Base-by-base conservation (phyloP, 192 early-diverging fungal species). In the Geranomyces variabilis region DNA sequence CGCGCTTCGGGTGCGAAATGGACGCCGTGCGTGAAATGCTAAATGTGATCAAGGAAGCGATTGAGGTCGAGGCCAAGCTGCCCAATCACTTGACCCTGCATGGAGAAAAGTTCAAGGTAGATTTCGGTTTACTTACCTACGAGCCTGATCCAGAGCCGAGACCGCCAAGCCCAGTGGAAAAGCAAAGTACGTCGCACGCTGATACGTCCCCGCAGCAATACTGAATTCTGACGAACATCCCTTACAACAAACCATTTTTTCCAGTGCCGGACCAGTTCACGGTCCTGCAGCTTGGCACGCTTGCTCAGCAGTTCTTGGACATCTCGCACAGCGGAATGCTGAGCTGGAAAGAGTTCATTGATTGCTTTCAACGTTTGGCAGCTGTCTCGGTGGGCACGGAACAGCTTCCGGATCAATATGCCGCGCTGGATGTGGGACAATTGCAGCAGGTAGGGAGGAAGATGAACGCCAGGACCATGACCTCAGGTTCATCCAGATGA, bases 101-200 rank as follows among this genome's bases (percentile, higher is more conserved):
- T 17, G 87, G 84, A 1, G 87, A 88, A 55, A 78, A 72, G 73
- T 83, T 88, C 61, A 77, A 60, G n/a, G 80, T 88, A 1, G 78
- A 88, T 66, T 88, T 80, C 57, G 67, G 58, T 17, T 43, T 71
- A 0, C 63, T 88, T 2, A 83, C 84, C 17, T 78, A 70, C 36
- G 84, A 85, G 58, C 85, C 84, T 1, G 86, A 88, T 17, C 79
- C 80, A 6, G 85, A 86, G 51, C 82, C 80, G 26, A 48, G 85
- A 71, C 83, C 85, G 13, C 80, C 80, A 53, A 84, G 82, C 60
- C 85, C 85, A 3, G 68, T 74, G 12, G 85, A 86, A 56, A 86
- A 84, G 67, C 70, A 48, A 59, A 60, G 82, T 84, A 75, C 21
- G 60, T 13, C 26, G n/a, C n/a, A 33, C 31, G 12, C 46, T 57